Evolutionary conservation across 768 basidiomycete genomes (phyloP).

Genomic region (Mycena belliarum): DNA sequence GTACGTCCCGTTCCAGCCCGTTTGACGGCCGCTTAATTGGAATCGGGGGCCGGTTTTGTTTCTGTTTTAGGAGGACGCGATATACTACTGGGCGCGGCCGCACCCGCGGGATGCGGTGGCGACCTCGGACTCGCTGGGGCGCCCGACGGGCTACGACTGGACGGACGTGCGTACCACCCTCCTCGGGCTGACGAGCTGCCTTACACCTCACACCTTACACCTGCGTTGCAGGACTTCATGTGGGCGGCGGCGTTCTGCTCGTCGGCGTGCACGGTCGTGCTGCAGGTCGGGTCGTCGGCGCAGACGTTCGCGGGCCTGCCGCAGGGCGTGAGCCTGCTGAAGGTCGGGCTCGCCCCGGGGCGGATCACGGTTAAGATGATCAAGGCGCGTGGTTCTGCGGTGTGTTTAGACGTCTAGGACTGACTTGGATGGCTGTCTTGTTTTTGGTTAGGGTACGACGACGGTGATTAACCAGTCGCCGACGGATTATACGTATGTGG

Average conservation of each 20-base stretch:
- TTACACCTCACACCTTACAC: background rate
- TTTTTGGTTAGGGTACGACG: constrained; percentile 31
- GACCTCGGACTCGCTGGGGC: constrained; percentile 38
- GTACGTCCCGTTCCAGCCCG: constrained; percentile 39
- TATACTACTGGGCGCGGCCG: constrained; percentile 66
- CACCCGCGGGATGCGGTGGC: constrained; percentile 54
- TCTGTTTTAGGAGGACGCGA: constrained; percentile 20
- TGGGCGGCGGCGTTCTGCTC: constrained; percentile 69
- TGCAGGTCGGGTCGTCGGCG: constrained; percentile 44
- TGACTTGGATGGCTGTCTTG: no score
- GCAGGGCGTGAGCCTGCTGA: constrained; percentile 63
- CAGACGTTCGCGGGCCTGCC: constrained; percentile 41
- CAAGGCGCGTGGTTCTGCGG: constrained; percentile 25
- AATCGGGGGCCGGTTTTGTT: no score
- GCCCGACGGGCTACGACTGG: constrained; percentile 53
- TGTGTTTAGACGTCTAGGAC: no score
- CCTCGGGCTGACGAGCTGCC: background rate
- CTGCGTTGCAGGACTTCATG: constrained; percentile 57
- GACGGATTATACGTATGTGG: constrained; percentile 41
- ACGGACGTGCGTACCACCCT: constrained; percentile 40
- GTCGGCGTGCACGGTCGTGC: constrained; percentile 50
- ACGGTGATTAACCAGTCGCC: constrained; percentile 53
- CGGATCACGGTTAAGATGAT: constrained; percentile 57
- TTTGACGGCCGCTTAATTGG: no score
- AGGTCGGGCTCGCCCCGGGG: constrained; percentile 55